Base-by-base conservation (phyloP, 2,329 filamentous ascomycete species). In the Bretziella fagacearum region DNA sequence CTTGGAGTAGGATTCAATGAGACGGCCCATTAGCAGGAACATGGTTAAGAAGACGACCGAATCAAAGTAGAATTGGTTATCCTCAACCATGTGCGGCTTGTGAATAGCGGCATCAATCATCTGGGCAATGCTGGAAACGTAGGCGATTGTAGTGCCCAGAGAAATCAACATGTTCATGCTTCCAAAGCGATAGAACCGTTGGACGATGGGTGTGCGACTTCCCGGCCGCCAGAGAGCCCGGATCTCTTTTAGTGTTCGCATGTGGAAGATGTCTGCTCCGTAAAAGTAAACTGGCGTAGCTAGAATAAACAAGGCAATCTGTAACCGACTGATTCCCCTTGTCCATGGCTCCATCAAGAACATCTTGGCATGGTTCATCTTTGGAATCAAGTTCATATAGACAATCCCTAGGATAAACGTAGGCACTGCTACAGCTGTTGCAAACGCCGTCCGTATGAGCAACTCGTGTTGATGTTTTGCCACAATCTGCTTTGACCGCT, bases 151-250 rank as follows among this genome's bases (percentile, higher is more conserved):
- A 0, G 87, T 93, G 4, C 86, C 87, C 2, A 93, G 70, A 6
- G 82, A 91, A 62, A 95, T 87, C 51, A 95, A 71, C 65, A 93
- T 81, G 58, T 93, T 93, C 87, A 95, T 95, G 65, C 86, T 94
- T 6, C 87, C 87, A 56, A 95, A 95, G n/a, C 82, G 78, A 60
- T 86, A 85, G 57, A 95, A 87, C 11, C 87, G 71, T 54, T 80
- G 73, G 13, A 83, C 55, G 3, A 93, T 59, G 0, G 84, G 82
- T 1, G 79, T 79, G 30, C 71, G 74, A 58, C 84, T 93, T 23
- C 77, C 74, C 2, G 66, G 76, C 18, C 81, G 72, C 87, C 87
- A 95, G 52, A 94, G 67, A 0, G 77, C 70, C 51, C 69, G 69
- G 10, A 95, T 64, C 56, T 94, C 87, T 58, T 86, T 91, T 54